Conservation (phyloP, 371 early-diverging fungal species). For the Syncephalastrum contaminatum region DNA sequence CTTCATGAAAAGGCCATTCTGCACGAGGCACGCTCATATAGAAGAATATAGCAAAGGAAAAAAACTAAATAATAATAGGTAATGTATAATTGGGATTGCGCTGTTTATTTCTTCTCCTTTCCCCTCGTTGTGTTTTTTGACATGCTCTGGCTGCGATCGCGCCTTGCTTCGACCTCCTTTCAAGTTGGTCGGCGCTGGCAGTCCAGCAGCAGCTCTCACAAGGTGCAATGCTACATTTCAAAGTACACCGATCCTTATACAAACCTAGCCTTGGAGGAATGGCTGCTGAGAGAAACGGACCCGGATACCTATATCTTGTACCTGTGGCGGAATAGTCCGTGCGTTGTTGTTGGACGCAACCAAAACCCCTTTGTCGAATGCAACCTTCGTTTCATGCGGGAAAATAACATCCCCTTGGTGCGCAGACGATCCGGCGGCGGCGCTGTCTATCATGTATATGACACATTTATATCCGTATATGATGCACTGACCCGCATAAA, state of each 20-base stretch:
- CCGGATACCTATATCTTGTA: conserved; percentile 69
- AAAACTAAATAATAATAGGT: not conserved
- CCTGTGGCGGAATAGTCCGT: conserved; percentile 85
- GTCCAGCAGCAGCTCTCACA: not conserved
- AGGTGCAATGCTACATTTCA: conserved; percentile 61
- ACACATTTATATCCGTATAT: too few species aligned
- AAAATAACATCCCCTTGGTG: conserved; percentile 75
- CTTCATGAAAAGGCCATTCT: conserved; percentile 46
- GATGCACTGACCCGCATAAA: not conserved
- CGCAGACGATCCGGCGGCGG: conserved; percentile 95
- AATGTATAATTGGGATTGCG: not conserved
- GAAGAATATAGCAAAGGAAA: not conserved
- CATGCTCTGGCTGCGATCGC: too few species aligned
- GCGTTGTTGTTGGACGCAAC: conserved; percentile 94
- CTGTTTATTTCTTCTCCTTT: too few species aligned
- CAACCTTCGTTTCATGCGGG: conserved; percentile 66
- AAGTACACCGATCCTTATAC: conserved; percentile 75
- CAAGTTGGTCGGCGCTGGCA: too few species aligned
- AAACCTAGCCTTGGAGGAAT: conserved; percentile 94
- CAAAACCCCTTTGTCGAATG: conserved; percentile 97
- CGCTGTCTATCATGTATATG: conserved; percentile 94
- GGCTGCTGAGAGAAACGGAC: conserved; percentile 71
- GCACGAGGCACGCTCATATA: conserved; percentile 21
- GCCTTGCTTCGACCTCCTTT: too few species aligned
- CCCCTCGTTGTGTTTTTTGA: too few species aligned